These are phyloP conservation scores for Hyparrhenia diplandra DNA, from an alignment of 176 grass and related monocot genomes.

Conservation along the genomic window DNA sequence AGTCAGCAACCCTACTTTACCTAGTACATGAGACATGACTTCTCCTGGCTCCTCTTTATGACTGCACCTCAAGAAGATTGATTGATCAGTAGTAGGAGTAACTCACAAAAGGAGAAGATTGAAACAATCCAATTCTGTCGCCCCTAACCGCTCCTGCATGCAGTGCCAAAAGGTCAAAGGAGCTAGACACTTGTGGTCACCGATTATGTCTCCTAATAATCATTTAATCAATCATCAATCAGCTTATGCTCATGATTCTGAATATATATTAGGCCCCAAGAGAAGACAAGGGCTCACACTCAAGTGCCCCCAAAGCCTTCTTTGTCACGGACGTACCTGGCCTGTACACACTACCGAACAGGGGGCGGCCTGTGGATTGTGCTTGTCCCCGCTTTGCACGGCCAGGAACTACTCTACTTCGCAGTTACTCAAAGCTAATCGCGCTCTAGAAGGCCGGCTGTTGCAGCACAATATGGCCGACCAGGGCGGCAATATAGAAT, in stretches of 20 bases:
- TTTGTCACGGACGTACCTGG: not conserved
- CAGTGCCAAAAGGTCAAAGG: not conserved
- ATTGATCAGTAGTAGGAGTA: not conserved
- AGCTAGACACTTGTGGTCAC: not conserved
- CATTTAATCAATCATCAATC: slow-evolving; percentile 14
- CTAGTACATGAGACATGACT: not conserved
- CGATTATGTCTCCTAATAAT: not conserved
- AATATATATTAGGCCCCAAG: not conserved
- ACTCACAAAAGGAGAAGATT: not conserved
- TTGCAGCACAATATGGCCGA: slow-evolving; percentile 36
- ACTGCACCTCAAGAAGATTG: not conserved
- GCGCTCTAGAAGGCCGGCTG: not conserved
- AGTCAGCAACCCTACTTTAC: not conserved
- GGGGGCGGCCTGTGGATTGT: not conserved
- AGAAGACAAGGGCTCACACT: not conserved
- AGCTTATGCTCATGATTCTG: not conserved
- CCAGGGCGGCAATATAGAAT: not conserved
- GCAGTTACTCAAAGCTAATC: not conserved
- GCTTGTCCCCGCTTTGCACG: not conserved
- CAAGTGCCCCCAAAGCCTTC: not conserved
- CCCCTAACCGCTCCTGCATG: not conserved
- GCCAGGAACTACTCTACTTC: slow-evolving; percentile 14
- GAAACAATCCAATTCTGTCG: not conserved
- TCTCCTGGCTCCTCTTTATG: not conserved
- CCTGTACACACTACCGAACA: not conserved